Conservation (phyloP, 2,329 filamentous ascomycete species). For the Colletotrichum aenigma region DNA sequence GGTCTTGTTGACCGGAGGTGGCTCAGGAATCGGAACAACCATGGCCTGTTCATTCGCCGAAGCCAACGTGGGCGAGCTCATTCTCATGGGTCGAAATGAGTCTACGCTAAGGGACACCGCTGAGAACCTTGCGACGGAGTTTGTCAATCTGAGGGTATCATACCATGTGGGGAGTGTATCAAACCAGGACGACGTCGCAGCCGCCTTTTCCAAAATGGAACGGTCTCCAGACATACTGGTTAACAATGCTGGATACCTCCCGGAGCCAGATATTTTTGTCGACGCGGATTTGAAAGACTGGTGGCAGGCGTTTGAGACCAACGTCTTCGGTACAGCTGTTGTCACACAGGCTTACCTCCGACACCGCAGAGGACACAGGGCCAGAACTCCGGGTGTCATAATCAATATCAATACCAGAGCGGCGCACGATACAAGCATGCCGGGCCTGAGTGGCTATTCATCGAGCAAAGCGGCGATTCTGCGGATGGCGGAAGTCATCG, state of each 20-base stretch:
- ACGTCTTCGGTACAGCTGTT: background rate
- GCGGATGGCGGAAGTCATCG: constrained; percentile 72
- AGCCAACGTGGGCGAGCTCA: constrained; percentile 40
- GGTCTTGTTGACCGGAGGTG: constrained; percentile 71
- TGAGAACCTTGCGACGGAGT: background rate
- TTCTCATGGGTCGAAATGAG: constrained; percentile 42
- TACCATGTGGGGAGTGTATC: background rate
- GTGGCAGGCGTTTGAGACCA: constrained; percentile 9
- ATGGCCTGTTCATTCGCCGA: constrained; percentile 62
- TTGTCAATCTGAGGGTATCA: background rate
- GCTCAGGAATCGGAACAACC: constrained; percentile 67
- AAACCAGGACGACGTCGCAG: background rate
- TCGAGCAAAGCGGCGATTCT: constrained; percentile 76
- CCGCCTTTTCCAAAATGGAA: background rate
- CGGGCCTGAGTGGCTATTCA: constrained; percentile 69
- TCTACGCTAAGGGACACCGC: constrained; percentile 11
- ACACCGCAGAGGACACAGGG: background rate
- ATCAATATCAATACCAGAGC: constrained; percentile 6
- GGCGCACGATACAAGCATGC: background rate
- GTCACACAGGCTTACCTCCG: background rate
- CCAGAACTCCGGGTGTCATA: background rate
- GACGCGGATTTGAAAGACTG: background rate
- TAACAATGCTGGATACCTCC: background rate
- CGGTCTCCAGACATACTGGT: background rate
- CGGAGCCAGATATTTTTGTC: background rate